phyloP scores from a whole-genome alignment of 2,329 filamentous ascomycete genomes.

The Hysterium pulicare region DNA sequence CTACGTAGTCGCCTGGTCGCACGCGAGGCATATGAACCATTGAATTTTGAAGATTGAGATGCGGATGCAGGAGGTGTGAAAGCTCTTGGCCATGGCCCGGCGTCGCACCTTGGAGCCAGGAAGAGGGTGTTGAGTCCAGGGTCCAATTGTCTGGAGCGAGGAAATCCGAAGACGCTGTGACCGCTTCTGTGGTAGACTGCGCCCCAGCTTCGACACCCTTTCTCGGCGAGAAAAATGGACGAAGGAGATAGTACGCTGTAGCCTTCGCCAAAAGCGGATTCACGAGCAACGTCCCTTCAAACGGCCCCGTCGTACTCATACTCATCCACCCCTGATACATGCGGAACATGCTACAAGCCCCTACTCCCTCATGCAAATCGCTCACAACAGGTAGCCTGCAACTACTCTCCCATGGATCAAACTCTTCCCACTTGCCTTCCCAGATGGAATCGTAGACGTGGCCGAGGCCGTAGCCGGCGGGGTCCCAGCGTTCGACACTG shows the following conservation, averaged over 20 bases:
- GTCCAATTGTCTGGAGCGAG: slow-evolving; percentile 59
- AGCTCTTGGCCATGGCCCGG: slow-evolving; percentile 69
- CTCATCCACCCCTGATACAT: slow-evolving; percentile 89
- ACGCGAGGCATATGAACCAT: slow-evolving; percentile 72
- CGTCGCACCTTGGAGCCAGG: slow-evolving; percentile 67
- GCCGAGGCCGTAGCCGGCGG: slow-evolving; percentile 59
- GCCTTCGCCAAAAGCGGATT: slow-evolving; percentile 74
- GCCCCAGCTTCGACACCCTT: slow-evolving; percentile 33
- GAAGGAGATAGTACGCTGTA: slow-evolving; percentile 75
- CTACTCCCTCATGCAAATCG: slow-evolving; percentile 77
- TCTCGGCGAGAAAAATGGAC: slow-evolving; percentile 73
- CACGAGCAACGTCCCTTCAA: slow-evolving; percentile 76
- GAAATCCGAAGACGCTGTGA: slow-evolving; percentile 38
- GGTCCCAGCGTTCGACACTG: slow-evolving; percentile 51
- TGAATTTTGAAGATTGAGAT: slow-evolving; percentile 62
- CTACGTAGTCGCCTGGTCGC: slow-evolving; percentile 69
- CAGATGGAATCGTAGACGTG: slow-evolving; percentile 72
- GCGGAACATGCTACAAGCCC: slow-evolving; percentile 79
- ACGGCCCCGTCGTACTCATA: slow-evolving; percentile 69
- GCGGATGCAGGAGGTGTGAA: slow-evolving; percentile 62
- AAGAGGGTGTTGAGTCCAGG: slow-evolving; percentile 51
- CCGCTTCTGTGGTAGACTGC: slow-evolving; percentile 28
- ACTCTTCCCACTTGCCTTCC: slow-evolving; percentile 72
- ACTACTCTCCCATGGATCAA: slow-evolving; percentile 78
- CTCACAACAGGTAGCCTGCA: slow-evolving; percentile 64